Evolutionary conservation across 768 basidiomycete species (phyloP), one percentile per base, ranked within the genome.

Genomic region (Mycena metata): DNA sequence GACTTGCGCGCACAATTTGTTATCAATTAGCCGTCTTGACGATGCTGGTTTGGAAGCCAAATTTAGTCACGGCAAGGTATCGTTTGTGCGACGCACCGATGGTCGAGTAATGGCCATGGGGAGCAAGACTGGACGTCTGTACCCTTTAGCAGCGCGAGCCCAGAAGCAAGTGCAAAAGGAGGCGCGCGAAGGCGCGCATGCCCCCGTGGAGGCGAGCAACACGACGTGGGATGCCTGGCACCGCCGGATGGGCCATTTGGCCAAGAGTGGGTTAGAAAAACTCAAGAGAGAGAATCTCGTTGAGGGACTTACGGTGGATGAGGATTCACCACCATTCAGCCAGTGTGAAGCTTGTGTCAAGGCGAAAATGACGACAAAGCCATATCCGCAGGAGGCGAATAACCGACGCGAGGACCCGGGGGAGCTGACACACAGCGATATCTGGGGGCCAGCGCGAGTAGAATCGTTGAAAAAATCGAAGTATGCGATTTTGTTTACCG

Each of bases 181-280:
- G 39, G 64, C 41, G 59, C 60, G 11, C 0, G 66, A 67, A 45
- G 17, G 35, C 17, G 41, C 45, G 35, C 39, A 61, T 23, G 59
- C 66, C 58, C 59, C 59, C 43, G 51, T 9, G 35, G 66, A 62
- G 36, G 60, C 54, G 60, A 67, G 66, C 54, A 56, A 62, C 21
- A 12, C 30, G 26, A 67, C 66, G 24, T 67, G 66, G 66, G 66
- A 67, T 57, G 64, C 21, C 24, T 66, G 59, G 67, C 67, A 68
- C 47, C 52, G 60, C 17, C 60, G 60, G 47, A 57, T 62, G 60
- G 67, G 67, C 10, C 67, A 68, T 46, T 19, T 68, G 54, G 35
- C 45, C 2, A 58, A 66, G 42, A 66, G 35, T 24, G 56, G 64
- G 17, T 41, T 66, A 52, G 64, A 66, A 19, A 47, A 35, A 21